Percentiles rank a stretch among this genome's conserved stretches.
These are phyloP conservation scores for Neurospora sp. DNA, from an alignment of 495 filamentous ascomycete species.

Conservation along the genomic window DNA sequence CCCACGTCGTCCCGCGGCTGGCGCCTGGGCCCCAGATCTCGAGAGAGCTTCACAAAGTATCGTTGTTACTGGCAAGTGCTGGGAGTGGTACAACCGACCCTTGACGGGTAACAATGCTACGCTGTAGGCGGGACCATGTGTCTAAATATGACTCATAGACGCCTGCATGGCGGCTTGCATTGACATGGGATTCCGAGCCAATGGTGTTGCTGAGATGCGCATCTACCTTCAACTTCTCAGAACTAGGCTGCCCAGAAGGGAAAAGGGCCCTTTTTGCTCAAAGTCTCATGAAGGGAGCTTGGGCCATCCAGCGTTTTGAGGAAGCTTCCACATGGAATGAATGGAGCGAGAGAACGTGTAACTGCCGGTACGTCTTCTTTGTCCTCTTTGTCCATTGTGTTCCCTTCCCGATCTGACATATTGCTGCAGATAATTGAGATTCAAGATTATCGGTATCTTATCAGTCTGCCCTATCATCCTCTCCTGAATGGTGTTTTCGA, in stretches of 20 bases:
- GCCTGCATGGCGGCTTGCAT: conserved; percentile 20
- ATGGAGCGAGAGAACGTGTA: not conserved
- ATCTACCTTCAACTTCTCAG: conserved; percentile 17
- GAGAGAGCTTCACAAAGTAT: not conserved
- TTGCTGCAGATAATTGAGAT: not conserved
- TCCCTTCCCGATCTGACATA: not conserved
- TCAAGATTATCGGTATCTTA: not conserved
- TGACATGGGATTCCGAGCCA: conserved; percentile 9
- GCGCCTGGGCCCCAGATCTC: not conserved
- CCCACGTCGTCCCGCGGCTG: conserved; percentile 2
- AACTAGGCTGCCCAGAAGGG: not conserved
- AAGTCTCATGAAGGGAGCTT: not conserved
- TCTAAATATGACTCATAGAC: conserved; percentile 24
- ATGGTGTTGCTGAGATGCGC: conserved; percentile 5
- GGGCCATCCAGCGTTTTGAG: not conserved
- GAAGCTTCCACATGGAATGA: not conserved
- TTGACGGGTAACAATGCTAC: not conserved
- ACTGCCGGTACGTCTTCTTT: not conserved
- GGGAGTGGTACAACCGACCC: not conserved
- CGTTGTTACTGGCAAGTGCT: not conserved
- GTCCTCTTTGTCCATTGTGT: not conserved
- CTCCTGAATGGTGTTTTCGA: conserved; percentile 4
- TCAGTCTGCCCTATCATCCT: not conserved
- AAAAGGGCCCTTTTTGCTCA: not conserved
- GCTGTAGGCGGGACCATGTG: conserved; percentile 17